Percentiles rank a stretch among this genome's conserved stretches.
These are phyloP conservation scores for Blastomyces gilchristii DNA, from an alignment of 2,329 filamentous ascomycete genomes.

Conservation along the genomic window DNA sequence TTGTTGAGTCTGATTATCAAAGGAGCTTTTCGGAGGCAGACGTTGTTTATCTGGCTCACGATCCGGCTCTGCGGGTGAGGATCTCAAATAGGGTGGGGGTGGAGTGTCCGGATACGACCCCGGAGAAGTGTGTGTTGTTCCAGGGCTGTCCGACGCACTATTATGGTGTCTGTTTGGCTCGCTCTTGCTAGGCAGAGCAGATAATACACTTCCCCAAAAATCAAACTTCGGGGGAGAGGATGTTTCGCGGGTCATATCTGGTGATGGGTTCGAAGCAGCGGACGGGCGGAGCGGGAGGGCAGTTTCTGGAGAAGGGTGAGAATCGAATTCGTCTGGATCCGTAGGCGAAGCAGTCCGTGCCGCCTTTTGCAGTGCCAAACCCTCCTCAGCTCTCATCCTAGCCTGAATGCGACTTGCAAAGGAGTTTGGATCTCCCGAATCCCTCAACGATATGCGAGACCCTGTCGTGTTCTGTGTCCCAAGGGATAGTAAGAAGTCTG, in stretches of 20 bases:
- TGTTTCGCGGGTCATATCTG: neutral
- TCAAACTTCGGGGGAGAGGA: neutral
- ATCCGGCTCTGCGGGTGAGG: constrained; percentile 11
- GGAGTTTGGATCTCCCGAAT: constrained; percentile 33
- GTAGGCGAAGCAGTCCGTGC: neutral
- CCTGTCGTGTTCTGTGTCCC: constrained; percentile 21
- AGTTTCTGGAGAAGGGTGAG: constrained; percentile 3
- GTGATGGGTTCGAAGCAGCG: neutral
- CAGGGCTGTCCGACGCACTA: neutral
- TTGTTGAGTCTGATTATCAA: neutral
- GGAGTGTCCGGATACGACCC: constrained; percentile 2
- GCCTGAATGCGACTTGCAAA: constrained; percentile 40
- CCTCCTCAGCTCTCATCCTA: constrained; percentile 45
- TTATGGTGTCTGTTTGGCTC: constrained; percentile 1
- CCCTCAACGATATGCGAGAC: constrained; percentile 32
- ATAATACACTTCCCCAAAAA: constrained; percentile 15
- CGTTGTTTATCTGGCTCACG: constrained; percentile 9
- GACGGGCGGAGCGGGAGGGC: constrained; percentile 15
- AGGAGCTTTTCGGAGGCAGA: neutral
- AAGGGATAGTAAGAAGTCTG: constrained; percentile 30
- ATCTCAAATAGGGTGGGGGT: constrained; percentile 11
- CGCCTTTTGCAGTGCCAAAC: constrained; percentile 35
- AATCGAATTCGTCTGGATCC: neutral
- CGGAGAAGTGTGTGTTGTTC: neutral
- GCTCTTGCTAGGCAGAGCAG: constrained; percentile 12